Base-by-base conservation (phyloP, 176 grass and related monocot genomes). In the Dendrocalamus sinicus region DNA sequence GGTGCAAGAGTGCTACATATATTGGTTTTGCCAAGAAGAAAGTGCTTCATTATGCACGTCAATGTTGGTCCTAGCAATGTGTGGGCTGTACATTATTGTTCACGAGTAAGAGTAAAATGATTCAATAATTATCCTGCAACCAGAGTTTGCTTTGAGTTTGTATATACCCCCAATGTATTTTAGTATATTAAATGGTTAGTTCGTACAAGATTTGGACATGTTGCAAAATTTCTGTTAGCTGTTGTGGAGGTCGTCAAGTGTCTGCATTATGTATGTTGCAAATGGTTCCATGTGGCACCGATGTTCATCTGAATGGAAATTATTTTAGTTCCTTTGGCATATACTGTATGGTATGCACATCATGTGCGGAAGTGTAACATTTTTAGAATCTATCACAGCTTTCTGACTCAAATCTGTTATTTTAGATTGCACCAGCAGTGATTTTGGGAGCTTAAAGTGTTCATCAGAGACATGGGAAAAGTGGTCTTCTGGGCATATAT, bases 391-490 rank as follows among this genome's bases (percentile, higher is more conserved):
- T 65, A 6, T 30, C 26, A 82, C 43, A 66, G 1, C 24, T 72
- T 81, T 72, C 86, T 91, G 55, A 88, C 47, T 73, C 64, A 67
- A 76, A 50, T 65, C 6, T 63, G 41, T 77, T 62, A 17, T 78
- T 77, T 57, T 88, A 94, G 94, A 81, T 86, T 93, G 70, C 80
- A 70, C 39, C 17, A 82, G 86, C 55, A 70, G 85, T 88, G 71
- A 90, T 84, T 59, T 81, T 59, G 12, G 45, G 80, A 89, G 84
- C 78, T 84, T 78, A 86, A 83, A 89, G 77, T 71, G 64, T 88
- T 86, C 74, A 62, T 73, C 80, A 4, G 82, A 97, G 91, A 89
- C 87, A 97, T 97, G 95, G 95, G 89, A 91, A 86, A 88, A 86
- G 83, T 83, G 74, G 28, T 81, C 86, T 85, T 40, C 79, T 4